A percentile compares a stretch with the other conserved stretches of the same genome.
Evolutionary conservation across 176 grass and related monocot species (phyloP).

Genomic region (Oryza glumipatula): DNA sequence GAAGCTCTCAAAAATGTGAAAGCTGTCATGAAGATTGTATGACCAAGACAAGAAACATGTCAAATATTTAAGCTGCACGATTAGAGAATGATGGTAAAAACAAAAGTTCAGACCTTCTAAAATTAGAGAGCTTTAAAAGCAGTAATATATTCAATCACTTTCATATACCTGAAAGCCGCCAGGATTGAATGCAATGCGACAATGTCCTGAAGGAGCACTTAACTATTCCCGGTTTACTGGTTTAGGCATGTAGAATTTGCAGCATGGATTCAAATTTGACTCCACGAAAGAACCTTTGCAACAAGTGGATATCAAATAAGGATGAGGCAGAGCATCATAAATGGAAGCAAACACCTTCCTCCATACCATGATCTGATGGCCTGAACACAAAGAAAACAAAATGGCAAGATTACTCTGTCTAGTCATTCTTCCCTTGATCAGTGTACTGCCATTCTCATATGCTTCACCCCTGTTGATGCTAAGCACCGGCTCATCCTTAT

Average conservation of each 20-base stretch:
- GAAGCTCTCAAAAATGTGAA: not conserved
- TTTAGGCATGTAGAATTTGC: slow-evolving; percentile 13
- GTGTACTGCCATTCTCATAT: slow-evolving; percentile 31
- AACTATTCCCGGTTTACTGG: not conserved
- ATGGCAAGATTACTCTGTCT: slow-evolving; percentile 37
- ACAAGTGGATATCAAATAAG: slow-evolving; percentile 7
- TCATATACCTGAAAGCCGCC: slow-evolving; percentile 7
- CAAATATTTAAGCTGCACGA: not conserved
- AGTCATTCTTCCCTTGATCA: slow-evolving; percentile 42
- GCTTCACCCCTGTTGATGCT: slow-evolving; percentile 18
- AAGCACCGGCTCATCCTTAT: slow-evolving; percentile 37
- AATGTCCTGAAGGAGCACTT: not conserved
- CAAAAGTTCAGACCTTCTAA: not conserved
- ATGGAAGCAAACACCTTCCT: slow-evolving; percentile 4
- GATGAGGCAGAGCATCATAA: not conserved
- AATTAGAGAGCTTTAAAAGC: not conserved
- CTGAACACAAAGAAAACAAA: slow-evolving; percentile 24
- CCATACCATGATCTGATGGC: not conserved
- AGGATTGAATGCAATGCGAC: slow-evolving; percentile 14
- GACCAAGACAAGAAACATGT: not conserved
- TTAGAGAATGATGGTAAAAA: not conserved
- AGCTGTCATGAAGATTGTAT: not conserved
- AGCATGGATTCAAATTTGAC: not conserved
- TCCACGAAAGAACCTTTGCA: not conserved
- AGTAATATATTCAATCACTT: not conserved